Percentiles rank a stretch among this genome's conserved stretches.
Conservation (phyloP, 108 stramenopile species). For the Stephanodiscus minutulus region DNA sequence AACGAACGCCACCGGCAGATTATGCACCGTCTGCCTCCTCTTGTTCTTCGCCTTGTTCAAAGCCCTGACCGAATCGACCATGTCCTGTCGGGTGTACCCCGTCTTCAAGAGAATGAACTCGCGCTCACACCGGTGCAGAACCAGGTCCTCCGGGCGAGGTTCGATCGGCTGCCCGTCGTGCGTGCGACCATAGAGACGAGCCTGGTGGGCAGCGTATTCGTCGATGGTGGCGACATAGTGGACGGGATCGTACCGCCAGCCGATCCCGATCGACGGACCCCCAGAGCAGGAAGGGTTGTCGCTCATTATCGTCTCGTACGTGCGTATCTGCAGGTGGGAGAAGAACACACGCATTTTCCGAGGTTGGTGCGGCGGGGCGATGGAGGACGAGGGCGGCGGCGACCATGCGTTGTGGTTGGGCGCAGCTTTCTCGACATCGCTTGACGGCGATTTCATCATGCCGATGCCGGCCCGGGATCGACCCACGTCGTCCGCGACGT, state of each 20-base stretch:
- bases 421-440: too few relatives aligned
- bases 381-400: not conserved
- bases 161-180: not conserved
- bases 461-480: too few relatives aligned
- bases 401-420: not conserved
- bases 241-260: conserved; percentile 47
- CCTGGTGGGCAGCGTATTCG: conserved; percentile 34
- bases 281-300: conserved; percentile 50
- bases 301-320: conserved; percentile 48
- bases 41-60: conserved; percentile 62
- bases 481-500: too few relatives aligned
- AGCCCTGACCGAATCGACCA: conserved; percentile 53
- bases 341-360: conserved; percentile 33
- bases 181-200: conserved; percentile 14
- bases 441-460: too few relatives aligned
- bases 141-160: conserved; percentile 43
- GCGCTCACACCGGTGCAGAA: conserved; percentile 55
- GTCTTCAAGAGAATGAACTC: conserved; percentile 51
- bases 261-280: conserved; percentile 44
- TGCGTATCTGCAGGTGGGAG: conserved; percentile 35
- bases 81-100: conserved; percentile 52
- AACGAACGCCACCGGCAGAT: conserved; percentile 49
- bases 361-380: not conserved
- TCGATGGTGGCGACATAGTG: conserved; percentile 34
- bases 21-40: conserved; percentile 61